Base-by-base conservation (phyloP, 169 alveolate genomes). In the Cryptosporidium xiaoi region DNA sequence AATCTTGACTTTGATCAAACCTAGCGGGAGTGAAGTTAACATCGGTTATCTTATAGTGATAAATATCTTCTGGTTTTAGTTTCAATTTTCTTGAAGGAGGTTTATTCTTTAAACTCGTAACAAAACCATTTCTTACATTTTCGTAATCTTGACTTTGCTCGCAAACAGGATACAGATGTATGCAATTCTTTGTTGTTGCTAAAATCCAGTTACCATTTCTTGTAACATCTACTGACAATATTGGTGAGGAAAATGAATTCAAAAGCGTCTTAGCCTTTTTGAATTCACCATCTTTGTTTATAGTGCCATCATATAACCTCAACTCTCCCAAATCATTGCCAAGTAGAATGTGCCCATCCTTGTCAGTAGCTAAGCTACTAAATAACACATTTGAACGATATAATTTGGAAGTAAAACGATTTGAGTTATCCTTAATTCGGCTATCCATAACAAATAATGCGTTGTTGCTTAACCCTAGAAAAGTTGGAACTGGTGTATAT, bases 141-240 rank as follows among this genome's bases (percentile, higher is more conserved):
- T 20, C 60, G 85, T 89, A 56, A 93, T 93, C 51, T 84, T 90
- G 64, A 65, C 69, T 36, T 69, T 64, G 29, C 56, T 40, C 48
- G 34, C 82, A 46, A 91, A 91, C 87, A 82, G 94, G 84, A 91
- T 82, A 66, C 24, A 94, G 82, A 20, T 93, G 50, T 51, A 94
- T 55, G 66, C 93, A 94, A 31, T 90, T 93, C 60, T 83, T 85
- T 77, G 92, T 83, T 44, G 95, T 90, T 1, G 93, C 91, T 6
- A 95, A 66, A n/a, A 95, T 83, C 95, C 95, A 95, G 27, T 90
- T 51, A 5, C 94, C 95, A 71, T 93, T 95, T 31, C 82, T 53
- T 27, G 94, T 83, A 1, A 92, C 71, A 64, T 91, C 95, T 44
- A 95, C 83, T 15, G 90, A 82, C 20, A 65, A 15, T 8, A 91